These are phyloP conservation scores for Hortaea werneckii DNA, from an alignment of 2,329 filamentous ascomycete genomes.

Conservation along the genomic window DNA sequence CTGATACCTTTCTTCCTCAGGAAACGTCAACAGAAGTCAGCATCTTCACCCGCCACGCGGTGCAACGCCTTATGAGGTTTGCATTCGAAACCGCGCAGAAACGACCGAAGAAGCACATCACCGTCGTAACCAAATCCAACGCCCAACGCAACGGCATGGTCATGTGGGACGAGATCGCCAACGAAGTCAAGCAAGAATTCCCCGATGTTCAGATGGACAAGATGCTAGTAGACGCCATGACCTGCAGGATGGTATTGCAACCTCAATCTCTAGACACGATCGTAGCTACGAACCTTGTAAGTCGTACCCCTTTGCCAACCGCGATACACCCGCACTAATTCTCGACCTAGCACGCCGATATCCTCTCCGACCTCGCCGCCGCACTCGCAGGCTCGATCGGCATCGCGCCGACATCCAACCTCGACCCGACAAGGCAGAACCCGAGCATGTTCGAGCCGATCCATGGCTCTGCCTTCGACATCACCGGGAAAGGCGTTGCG, in stretches of 20 bases:
- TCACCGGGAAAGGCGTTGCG: constrained; percentile 46
- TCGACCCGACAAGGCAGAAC: constrained; percentile 52
- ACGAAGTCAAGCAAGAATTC: constrained; percentile 46
- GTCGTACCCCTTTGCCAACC: background rate
- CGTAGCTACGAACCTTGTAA: constrained; percentile 48
- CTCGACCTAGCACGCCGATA: constrained; percentile 42
- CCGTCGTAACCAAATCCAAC: constrained; percentile 57
- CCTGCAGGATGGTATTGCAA: constrained; percentile 52
- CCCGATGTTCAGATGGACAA: constrained; percentile 52
- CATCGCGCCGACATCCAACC: constrained; percentile 59
- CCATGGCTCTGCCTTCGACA: constrained; percentile 47
- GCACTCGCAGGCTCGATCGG: constrained; percentile 61
- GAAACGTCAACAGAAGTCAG: constrained; percentile 53
- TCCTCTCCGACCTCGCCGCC: constrained; percentile 61
- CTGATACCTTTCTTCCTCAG: constrained; percentile 33
- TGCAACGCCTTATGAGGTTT: constrained; percentile 52
- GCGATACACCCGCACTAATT: background rate
- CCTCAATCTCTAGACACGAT: constrained; percentile 52
- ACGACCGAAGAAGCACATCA: constrained; percentile 48
- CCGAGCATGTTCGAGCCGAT: constrained; percentile 56
- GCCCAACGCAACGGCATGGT: constrained; percentile 59
- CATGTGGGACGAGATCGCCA: constrained; percentile 55
- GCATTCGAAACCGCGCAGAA: constrained; percentile 51
- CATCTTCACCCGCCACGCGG: constrained; percentile 52
- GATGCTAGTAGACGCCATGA: constrained; percentile 60